phyloP scores from a whole-genome alignment of 2,329 filamentous ascomycete species.

The Xylariaceae sp. region DNA sequence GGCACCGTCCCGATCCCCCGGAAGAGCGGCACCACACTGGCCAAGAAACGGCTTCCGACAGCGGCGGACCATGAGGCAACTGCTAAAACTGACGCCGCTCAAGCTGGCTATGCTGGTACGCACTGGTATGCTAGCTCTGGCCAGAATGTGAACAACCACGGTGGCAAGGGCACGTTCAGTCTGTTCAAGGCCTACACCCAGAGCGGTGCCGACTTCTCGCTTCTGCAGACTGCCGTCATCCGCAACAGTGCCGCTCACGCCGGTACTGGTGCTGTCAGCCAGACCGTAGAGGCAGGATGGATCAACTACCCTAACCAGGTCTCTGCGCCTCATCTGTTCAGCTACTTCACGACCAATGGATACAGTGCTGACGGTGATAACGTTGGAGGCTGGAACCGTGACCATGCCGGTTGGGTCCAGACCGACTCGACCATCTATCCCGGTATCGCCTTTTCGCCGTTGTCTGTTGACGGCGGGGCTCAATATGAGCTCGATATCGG shows the following conservation, averaged over 20 bases:
- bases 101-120: constrained; percentile 2
- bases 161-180: constrained; percentile 18
- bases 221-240: constrained; percentile 17
- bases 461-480: constrained; percentile 7
- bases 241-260: constrained; percentile 7
- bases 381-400: constrained; percentile 16
- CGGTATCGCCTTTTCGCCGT: constrained; percentile 11
- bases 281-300: constrained; percentile 19
- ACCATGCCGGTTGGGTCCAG: constrained; percentile 17
- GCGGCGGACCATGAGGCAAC: neutral
- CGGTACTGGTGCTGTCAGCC: constrained; percentile 1
- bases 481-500: constrained; percentile 19
- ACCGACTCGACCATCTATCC: constrained; percentile 9
- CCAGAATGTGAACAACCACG: constrained; percentile 12
- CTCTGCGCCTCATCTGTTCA: constrained; percentile 14
- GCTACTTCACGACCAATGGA: constrained; percentile 17
- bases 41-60: constrained; percentile 12
- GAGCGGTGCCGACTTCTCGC: constrained; percentile 14
- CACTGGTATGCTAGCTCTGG: constrained; percentile 19
- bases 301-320: constrained; percentile 17
- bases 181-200: constrained; percentile 13
- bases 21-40: neutral
- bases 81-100: constrained; percentile 2
- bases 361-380: constrained; percentile 14
- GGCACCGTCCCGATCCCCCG: constrained; percentile 16